A percentile compares a stretch with the other conserved stretches of the same genome.
Evolutionary conservation across 345 rosid species (phyloP).

Genomic region (Rhizophora apiculata): DNA sequence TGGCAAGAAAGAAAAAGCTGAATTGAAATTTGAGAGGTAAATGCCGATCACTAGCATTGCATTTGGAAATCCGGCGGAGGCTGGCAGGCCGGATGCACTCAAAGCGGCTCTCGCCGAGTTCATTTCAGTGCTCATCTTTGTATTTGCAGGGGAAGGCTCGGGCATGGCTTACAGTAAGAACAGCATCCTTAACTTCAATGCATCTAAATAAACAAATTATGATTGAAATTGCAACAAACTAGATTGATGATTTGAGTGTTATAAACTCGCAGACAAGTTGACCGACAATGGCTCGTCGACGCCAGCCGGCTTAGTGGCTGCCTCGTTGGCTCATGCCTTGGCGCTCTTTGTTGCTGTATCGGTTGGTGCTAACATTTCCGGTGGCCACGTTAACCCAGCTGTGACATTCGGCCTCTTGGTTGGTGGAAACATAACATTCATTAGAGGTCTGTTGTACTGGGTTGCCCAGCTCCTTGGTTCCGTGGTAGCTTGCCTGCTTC

Average conservation of each 20-base stretch:
- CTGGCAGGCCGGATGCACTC: conserved; percentile 22
- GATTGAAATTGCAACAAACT: no score
- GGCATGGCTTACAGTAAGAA: conserved; percentile 35
- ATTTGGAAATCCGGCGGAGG: conserved; percentile 45
- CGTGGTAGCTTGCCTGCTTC: conserved; percentile 33
- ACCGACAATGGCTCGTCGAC: conserved; percentile 17
- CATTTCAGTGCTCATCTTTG: conserved; percentile 25
- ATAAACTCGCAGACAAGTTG: conserved; percentile 25
- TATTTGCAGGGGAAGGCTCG: conserved; percentile 34
- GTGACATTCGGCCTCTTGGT: conserved; percentile 32
- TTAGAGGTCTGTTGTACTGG: conserved; percentile 24
- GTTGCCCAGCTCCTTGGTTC: conserved; percentile 30
- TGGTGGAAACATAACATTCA: conserved; percentile 29
- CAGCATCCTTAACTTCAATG: neutral
- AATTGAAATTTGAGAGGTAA: conserved; percentile 1
- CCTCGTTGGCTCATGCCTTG: conserved; percentile 28
- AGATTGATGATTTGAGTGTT: neutral
- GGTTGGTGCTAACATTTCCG: conserved; percentile 31
- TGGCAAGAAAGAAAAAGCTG: conserved; percentile 5
- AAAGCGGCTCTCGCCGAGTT: conserved; percentile 34
- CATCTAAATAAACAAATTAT: no score
- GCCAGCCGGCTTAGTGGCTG: conserved; percentile 29
- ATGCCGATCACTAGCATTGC: conserved; percentile 52
- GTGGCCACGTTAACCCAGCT: conserved; percentile 33
- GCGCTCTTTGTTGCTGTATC: conserved; percentile 30